These are phyloP conservation scores for Magnolia kwangsiensis DNA, from an alignment of 164 flowering plant species.

Conservation along the genomic window DNA sequence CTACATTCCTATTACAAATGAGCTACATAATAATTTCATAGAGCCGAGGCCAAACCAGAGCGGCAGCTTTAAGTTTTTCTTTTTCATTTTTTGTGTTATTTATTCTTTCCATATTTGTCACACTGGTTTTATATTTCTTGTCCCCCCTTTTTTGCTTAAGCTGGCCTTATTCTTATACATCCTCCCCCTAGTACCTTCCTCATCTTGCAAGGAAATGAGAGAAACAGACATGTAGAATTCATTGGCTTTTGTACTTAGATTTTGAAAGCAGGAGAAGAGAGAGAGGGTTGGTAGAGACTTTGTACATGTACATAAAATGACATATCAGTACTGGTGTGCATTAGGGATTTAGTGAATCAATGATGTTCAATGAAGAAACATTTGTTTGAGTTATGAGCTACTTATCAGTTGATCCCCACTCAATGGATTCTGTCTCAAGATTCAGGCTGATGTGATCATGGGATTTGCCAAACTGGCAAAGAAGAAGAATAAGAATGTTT, in stretches of 20 bases:
- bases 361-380: not conserved
- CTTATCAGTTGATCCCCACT: not conserved
- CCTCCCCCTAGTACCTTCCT: slow-evolving; percentile 14
- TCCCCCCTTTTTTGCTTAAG: slow-evolving; percentile 17
- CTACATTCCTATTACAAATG: slow-evolving; percentile 32
- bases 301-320: slow-evolving; percentile 22
- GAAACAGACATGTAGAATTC: not conserved
- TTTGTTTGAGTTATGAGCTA: not conserved
- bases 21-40: slow-evolving; percentile 35
- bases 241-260: slow-evolving; percentile 5
- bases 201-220: not conserved
- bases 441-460: not conserved
- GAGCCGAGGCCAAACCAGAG: slow-evolving; percentile 38
- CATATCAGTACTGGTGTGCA: slow-evolving; percentile 7
- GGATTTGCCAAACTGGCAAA: too few species aligned
- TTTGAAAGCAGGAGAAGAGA: not conserved
- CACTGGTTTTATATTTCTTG: slow-evolving; percentile 29
- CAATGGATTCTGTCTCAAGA: not conserved
- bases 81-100: slow-evolving; percentile 29
- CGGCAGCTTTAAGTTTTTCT: slow-evolving; percentile 18
- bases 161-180: slow-evolving; percentile 33
- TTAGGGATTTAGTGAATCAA: slow-evolving; percentile 9
- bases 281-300: slow-evolving; percentile 27
- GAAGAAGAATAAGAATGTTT: too few species aligned
- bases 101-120: slow-evolving; percentile 53